Conservation (phyloP, 352 stramenopile genomes). For the Pythium vanterpoolii region DNA sequence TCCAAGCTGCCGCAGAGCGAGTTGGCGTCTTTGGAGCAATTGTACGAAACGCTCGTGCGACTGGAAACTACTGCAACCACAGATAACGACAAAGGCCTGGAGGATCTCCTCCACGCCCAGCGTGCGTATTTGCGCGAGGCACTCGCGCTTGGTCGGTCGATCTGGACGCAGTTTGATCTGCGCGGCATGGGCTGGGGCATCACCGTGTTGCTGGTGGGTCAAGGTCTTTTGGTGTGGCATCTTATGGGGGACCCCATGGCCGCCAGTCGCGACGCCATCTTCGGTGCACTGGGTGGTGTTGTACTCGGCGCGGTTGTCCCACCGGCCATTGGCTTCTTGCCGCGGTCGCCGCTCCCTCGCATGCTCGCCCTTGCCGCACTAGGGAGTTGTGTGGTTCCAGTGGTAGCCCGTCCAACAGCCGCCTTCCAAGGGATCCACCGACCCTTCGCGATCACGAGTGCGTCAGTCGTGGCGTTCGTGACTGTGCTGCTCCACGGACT, state of each 20-base stretch:
- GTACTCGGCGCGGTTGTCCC: neutral
- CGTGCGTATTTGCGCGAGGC: constrained; percentile 67
- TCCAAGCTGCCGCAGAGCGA: constrained; percentile 61
- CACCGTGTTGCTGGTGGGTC: constrained; percentile 30
- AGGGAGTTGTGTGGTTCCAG: neutral
- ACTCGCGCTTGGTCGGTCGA: constrained; percentile 57
- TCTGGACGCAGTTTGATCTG: constrained; percentile 89
- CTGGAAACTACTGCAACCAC: constrained; percentile 15
- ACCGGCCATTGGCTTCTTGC: neutral
- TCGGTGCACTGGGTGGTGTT: neutral
- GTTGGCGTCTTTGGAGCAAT: constrained; percentile 52
- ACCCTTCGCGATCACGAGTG: neutral
- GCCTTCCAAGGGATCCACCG: neutral
- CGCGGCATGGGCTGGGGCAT: constrained; percentile 69
- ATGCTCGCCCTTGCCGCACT: neutral
- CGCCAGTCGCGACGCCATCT: neutral
- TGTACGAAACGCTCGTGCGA: constrained; percentile 37
- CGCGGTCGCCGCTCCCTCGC: neutral
- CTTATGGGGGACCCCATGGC: constrained; percentile 1
- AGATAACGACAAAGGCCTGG: neutral
- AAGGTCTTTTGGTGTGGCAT: constrained; percentile 21
- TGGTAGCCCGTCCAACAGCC: neutral
- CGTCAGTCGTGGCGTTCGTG: constrained; percentile 28
- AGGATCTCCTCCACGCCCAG: constrained; percentile 35
- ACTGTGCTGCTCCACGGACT: constrained; percentile 61